phyloP scores from a whole-genome alignment of 106 monocot genomes.

The Acorus gramineus region DNA sequence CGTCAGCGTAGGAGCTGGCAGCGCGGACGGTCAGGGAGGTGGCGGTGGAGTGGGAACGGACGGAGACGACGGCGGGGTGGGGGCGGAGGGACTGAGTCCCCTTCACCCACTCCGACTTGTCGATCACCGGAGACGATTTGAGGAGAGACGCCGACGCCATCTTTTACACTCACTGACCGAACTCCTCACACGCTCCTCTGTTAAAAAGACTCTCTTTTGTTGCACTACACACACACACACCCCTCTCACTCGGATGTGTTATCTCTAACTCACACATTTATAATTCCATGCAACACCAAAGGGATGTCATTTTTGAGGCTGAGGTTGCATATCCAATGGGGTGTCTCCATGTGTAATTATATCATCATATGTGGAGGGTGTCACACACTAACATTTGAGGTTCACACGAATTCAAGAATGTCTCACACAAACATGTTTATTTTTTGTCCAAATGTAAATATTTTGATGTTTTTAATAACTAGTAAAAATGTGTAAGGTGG shows the following conservation, averaged over 20 bases:
- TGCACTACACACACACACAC: background rate
- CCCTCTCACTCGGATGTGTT: no score
- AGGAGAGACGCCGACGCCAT: slow-evolving; percentile 36
- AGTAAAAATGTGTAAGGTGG: no score
- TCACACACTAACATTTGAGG: no score
- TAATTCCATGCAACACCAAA: background rate
- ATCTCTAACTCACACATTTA: background rate
- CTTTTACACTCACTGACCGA: background rate
- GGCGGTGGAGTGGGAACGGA: slow-evolving; percentile 5
- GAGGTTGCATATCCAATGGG: slow-evolving; percentile 16
- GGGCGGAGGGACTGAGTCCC: slow-evolving; percentile 8
- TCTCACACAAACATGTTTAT: no score
- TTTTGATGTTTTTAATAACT: no score
- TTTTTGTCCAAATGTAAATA: no score
- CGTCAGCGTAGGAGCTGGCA: slow-evolving; percentile 14
- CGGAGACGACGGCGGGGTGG: background rate
- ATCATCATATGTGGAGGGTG: no score
- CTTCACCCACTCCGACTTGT: slow-evolving; percentile 22
- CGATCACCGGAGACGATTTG: slow-evolving; percentile 25
- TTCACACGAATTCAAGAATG: no score
- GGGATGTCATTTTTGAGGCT: slow-evolving; percentile 26
- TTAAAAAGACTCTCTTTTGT: background rate
- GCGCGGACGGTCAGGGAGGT: slow-evolving; percentile 10
- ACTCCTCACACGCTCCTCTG: background rate
- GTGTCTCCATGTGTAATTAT: background rate